Base-by-base conservation (phyloP, 805 yeast genomes). In the Cyberlindnera americana region DNA sequence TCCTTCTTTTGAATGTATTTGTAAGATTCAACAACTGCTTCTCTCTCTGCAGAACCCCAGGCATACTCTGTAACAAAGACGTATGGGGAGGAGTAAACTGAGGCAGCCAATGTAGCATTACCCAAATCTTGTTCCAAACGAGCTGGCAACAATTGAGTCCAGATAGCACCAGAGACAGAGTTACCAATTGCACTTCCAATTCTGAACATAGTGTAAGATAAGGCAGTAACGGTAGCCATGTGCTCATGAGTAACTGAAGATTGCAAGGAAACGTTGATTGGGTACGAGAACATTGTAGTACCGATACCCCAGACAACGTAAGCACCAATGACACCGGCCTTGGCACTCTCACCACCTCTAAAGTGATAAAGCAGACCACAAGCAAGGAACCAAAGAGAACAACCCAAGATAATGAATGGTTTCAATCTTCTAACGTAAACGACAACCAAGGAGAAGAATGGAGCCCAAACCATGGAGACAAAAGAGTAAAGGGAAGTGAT, bases 231-330 rank as follows among this genome's bases (percentile, higher is more conserved):
- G 29, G 77, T 70, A 6, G 87, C 86, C 81, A 83, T 72, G 61
- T 77, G 68, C 57, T 79, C 85, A 59, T 83, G 90, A 40, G 69
- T 71, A 19, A 80, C 72, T 37, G 73, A 67, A 3, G 83, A 62
- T 54, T 78, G 81, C 43, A 80, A 70, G 18, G 83, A 73, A 5
- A 77, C 81, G 53, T 75, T 81, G n/a, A 77, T 68, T 13, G 84
- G 75, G 53, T 80, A 81, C 10, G 85, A 73, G 66, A 81, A 79
- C 62, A 81, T 70, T 5, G 85, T 83, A 27, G 84, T 82, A 50
- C 87, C 88, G 43, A 81, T 67, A 52, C 89, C 89, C 54, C 79
- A 61, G 10, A 81, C 60, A 51, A 77, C 72, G 44, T 76, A 69
- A n/a, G 78, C 75, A 21, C 82, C 87, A 55, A 83, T 77, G 47